Evolutionary conservation across 352 stramenopile species (phyloP).

Genomic region (Aphanomyces astaci): DNA sequence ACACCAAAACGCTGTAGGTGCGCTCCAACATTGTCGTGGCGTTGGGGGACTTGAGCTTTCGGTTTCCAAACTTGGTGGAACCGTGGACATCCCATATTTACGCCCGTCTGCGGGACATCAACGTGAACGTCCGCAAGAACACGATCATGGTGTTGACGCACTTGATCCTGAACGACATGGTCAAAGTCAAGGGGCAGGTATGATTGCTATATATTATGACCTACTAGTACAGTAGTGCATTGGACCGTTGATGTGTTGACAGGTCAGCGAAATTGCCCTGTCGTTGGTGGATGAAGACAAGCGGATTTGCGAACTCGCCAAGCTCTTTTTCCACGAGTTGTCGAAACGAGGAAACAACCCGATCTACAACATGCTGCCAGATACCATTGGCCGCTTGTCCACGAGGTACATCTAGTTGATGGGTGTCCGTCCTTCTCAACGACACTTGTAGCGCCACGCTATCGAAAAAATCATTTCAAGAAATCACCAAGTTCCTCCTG

Average conservation of each 20-base stretch:
- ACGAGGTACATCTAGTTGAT: constrained; percentile 37
- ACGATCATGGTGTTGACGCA: constrained; percentile 97
- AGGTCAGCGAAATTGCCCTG: constrained; percentile 90
- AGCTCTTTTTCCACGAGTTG: constrained; percentile 95
- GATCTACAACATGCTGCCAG: constrained; percentile 98
- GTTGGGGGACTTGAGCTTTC: constrained; percentile 94
- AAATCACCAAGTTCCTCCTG: constrained; percentile 94
- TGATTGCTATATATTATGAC: constrained; percentile 24
- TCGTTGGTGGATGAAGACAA: constrained; percentile 91
- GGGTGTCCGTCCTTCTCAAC: background rate
- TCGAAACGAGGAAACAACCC: constrained; percentile 95
- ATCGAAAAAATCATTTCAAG: constrained; percentile 83
- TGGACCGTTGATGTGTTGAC: too few species aligned
- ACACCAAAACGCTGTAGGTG: constrained; percentile 32
- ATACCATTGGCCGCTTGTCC: constrained; percentile 93
- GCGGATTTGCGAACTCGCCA: constrained; percentile 89
- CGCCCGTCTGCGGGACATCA: constrained; percentile 86
- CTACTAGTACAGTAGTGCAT: too few species aligned
- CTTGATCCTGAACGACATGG: constrained; percentile 99
- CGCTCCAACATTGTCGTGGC: constrained; percentile 95
- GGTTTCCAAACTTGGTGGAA: constrained; percentile 97
- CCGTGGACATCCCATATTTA: constrained; percentile 97
- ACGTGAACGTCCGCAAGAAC: constrained; percentile 90
- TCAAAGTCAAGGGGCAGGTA: constrained; percentile 97
- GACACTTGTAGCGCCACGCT: constrained; percentile 52